Percentiles rank a stretch among this genome's conserved stretches.
Evolutionary conservation across 2,329 filamentous ascomycete genomes (phyloP).

Genomic region (Drechmeria coniospora): DNA sequence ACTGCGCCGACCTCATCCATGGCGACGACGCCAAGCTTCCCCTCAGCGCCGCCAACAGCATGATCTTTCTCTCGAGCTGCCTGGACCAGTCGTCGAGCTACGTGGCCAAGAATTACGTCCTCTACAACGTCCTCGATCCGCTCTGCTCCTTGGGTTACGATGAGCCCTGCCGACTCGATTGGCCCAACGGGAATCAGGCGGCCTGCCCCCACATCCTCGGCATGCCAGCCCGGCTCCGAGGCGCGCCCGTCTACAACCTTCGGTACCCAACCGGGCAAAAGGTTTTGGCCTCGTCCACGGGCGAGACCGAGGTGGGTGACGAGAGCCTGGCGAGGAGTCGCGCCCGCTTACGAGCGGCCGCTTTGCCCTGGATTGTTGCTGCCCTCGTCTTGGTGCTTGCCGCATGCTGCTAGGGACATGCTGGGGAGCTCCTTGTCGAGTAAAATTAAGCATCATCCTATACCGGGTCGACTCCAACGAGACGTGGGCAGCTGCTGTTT

Average conservation of each 20-base stretch:
- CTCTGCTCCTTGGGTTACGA: slow-evolving; percentile 30
- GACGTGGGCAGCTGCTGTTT: no score
- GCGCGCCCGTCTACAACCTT: slow-evolving; percentile 29
- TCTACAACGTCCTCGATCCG: slow-evolving; percentile 36
- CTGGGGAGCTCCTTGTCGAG: no score
- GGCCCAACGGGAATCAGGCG: slow-evolving; percentile 27
- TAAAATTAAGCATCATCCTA: no score
- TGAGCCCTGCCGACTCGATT: slow-evolving; percentile 29
- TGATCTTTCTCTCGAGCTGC: slow-evolving; percentile 35
- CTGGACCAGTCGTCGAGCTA: slow-evolving; percentile 24
- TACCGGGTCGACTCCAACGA: no score
- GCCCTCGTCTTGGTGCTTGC: no score
- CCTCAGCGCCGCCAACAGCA: slow-evolving; percentile 33
- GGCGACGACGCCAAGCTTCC: slow-evolving; percentile 23
- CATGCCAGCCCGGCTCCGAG: slow-evolving; percentile 16
- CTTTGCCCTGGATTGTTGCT: no score
- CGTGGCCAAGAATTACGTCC: slow-evolving; percentile 30
- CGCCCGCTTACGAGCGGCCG: no score
- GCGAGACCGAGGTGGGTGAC: neutral
- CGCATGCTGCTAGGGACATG: no score
- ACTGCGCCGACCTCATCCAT: slow-evolving; percentile 32
- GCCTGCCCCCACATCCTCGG: slow-evolving; percentile 27
- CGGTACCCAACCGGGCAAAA: slow-evolving; percentile 27
- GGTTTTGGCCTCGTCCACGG: slow-evolving; percentile 9
- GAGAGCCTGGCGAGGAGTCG: neutral